Conservation (phyloP, 257 asterid species). For the Rhazya stricta region DNA sequence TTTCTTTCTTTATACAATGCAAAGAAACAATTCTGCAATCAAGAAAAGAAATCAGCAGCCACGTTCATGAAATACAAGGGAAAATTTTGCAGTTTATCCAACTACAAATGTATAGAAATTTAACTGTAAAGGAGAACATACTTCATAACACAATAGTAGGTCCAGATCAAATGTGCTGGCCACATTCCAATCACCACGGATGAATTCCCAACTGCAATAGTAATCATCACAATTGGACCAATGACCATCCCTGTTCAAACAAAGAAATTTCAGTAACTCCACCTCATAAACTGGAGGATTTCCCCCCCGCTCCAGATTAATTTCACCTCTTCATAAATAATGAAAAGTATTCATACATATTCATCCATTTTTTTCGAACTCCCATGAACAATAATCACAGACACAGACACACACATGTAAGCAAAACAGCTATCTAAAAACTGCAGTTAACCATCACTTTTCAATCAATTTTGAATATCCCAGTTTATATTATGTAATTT, state of each 20-base stretch:
- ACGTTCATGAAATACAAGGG: not conserved
- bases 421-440: not conserved
- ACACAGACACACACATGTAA: not conserved
- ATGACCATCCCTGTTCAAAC: slow-evolving; percentile 55
- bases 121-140: slow-evolving; percentile 21
- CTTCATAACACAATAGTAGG: slow-evolving; percentile 71
- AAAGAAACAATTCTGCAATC: not conserved
- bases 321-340: too few relatives aligned
- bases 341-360: too few relatives aligned
- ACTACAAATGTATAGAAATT: not conserved
- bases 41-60: not conserved
- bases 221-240: slow-evolving; percentile 41
- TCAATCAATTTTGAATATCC: not conserved
- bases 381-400: not conserved
- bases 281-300: not conserved
- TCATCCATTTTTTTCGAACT: not conserved
- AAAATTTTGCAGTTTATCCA: not conserved
- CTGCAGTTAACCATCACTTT: not conserved
- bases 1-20: not conserved
- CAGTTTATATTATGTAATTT: not conserved
- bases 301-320: not conserved
- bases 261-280: slow-evolving; percentile 14
- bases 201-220: slow-evolving; percentile 57
- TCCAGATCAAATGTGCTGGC: slow-evolving; percentile 87
- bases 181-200: slow-evolving; percentile 79